Evolutionary conservation across 2,329 filamentous ascomycete species (phyloP).

Genomic region (Hymenoscyphus occultus): DNA sequence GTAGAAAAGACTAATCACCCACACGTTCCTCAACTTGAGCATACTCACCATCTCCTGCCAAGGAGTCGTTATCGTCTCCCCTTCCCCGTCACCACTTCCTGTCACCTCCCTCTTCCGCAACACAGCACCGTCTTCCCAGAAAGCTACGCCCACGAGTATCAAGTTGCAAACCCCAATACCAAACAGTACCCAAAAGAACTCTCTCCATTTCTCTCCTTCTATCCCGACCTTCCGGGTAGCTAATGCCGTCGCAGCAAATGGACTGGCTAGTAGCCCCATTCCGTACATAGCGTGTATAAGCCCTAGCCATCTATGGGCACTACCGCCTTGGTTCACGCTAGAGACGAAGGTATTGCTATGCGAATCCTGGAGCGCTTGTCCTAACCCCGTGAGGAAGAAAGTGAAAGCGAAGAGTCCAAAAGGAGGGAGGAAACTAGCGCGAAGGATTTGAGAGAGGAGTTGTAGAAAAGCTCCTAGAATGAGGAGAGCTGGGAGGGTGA

Average conservation of each 20-base stretch:
- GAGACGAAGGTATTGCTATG: not conserved
- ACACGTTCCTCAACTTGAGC: conserved; percentile 47
- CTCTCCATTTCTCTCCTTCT: not conserved
- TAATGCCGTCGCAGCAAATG: not conserved
- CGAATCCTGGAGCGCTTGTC: not conserved
- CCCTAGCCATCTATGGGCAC: not conserved
- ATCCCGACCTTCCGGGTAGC: not conserved
- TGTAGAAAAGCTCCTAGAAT: not conserved
- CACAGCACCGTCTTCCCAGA: not conserved
- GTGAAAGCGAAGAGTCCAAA: not conserved
- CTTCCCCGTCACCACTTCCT: conserved; percentile 39
- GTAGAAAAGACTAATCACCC: conserved; percentile 60
- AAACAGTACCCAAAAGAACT: conserved; percentile 31
- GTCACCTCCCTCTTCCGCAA: not conserved
- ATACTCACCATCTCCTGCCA: conserved; percentile 45
- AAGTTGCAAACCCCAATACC: not conserved
- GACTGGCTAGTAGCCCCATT: not conserved
- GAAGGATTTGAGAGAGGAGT: not conserved
- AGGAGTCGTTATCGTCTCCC: conserved; percentile 37
- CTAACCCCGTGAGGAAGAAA: not conserved
- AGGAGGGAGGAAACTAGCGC: not conserved
- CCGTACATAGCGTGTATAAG: not conserved
- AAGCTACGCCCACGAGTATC: not conserved
- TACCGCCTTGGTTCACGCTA: not conserved
- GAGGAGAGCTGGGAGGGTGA: conserved; percentile 51